A percentile compares a stretch with the other conserved stretches of the same genome.
Conservation (phyloP, 306 rosid genomes). For the Prunus mume region DNA sequence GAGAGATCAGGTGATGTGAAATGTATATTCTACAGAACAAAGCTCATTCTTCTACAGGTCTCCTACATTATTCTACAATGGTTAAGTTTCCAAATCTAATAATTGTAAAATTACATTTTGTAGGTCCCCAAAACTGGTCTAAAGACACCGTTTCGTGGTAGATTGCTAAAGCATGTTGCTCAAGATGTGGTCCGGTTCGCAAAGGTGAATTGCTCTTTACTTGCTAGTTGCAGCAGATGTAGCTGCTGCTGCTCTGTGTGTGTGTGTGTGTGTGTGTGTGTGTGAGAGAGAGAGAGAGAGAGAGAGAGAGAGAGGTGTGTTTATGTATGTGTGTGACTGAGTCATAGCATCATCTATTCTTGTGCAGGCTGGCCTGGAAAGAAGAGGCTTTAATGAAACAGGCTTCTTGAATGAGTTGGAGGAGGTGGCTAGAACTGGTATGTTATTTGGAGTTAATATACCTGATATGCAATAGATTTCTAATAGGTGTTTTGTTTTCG, state of each 20-base stretch:
- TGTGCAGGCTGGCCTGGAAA: slow-evolving; percentile 84
- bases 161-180: slow-evolving; percentile 87
- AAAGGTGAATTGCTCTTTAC: slow-evolving; percentile 43
- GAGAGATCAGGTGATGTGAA: slow-evolving; percentile 73
- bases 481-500: too few relatives aligned
- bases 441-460: not conserved
- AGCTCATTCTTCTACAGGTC: not conserved
- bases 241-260: slow-evolving; percentile 7
- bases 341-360: slow-evolving; percentile 10
- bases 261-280: not conserved
- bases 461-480: not conserved
- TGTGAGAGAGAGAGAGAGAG: too few relatives aligned
- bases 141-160: slow-evolving; percentile 87
- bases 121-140: slow-evolving; percentile 82
- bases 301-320: not conserved
- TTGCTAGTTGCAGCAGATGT: too few relatives aligned
- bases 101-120: slow-evolving; percentile 22
- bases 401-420: slow-evolving; percentile 88
- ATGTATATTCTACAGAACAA: not conserved
- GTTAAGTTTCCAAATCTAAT: slow-evolving; percentile 22
- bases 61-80: not conserved
- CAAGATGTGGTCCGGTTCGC: slow-evolving; percentile 81
- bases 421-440: slow-evolving; percentile 91
- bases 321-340: not conserved
- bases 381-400: slow-evolving; percentile 89